These are phyloP conservation scores for Citrus inodora DNA, from an alignment of 345 rosid species.

Conservation along the genomic window DNA sequence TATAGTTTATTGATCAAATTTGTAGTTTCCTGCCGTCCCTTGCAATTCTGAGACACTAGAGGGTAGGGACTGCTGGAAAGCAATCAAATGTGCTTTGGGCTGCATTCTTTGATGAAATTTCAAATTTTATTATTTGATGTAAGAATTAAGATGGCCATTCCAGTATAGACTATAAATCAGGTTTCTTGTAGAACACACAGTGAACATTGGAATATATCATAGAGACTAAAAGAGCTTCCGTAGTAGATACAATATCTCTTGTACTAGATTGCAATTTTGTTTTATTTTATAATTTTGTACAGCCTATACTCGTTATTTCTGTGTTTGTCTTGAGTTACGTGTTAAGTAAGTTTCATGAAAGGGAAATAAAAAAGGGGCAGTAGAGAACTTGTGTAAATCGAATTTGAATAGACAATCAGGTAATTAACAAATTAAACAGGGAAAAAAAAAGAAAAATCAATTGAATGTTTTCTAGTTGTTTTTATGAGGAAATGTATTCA, in stretches of 20 bases:
- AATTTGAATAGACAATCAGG: background rate
- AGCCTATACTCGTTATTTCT: background rate
- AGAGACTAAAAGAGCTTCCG: background rate
- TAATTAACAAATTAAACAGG: background rate
- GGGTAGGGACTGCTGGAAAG: slow-evolving; percentile 1
- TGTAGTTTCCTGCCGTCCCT: background rate
- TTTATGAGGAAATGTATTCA: slow-evolving; percentile 4
- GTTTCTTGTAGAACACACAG: background rate
- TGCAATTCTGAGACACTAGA: background rate
- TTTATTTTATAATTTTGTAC: no score
- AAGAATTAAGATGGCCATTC: background rate
- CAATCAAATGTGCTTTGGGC: background rate
- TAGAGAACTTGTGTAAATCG: no score
- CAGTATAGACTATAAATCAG: background rate
- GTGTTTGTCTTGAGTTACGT: background rate
- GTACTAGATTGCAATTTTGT: background rate
- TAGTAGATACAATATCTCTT: no score
- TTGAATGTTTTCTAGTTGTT: background rate
- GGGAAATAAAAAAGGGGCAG: background rate
- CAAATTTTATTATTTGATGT: background rate
- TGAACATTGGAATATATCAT: background rate
- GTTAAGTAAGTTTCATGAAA: background rate
- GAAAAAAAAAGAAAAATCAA: background rate
- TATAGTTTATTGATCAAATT: background rate
- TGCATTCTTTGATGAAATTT: background rate